Evolutionary conservation across 495 filamentous ascomycete genomes (phyloP).

Genomic region (Penicillium psychrofluorescens): DNA sequence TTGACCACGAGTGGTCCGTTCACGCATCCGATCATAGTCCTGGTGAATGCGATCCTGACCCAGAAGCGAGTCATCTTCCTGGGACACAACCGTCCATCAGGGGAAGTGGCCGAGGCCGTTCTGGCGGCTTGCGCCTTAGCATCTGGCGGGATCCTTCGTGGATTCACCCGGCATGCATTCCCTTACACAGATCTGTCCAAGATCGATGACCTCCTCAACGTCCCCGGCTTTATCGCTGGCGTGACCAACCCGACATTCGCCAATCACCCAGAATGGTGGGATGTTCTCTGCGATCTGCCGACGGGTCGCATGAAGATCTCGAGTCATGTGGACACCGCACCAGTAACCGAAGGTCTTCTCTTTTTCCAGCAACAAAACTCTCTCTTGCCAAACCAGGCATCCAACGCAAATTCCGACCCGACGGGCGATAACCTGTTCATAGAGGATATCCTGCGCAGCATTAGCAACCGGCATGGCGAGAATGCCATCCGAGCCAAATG

Average conservation of each 20-base stretch:
- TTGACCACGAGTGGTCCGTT: conserved; percentile 81
- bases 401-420: conserved; percentile 49
- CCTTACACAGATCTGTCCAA: conserved; percentile 98
- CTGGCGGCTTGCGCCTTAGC: conserved; percentile 88
- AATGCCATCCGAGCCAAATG: conserved; percentile 84
- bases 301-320: conserved; percentile 93
- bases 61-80: conserved; percentile 96
- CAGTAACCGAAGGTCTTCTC: conserved; percentile 69
- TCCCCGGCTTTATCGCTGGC: conserved; percentile 95
- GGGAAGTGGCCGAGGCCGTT: conserved; percentile 91
- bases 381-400: conserved; percentile 38
- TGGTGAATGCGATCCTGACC: conserved; percentile 66
- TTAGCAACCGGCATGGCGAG: conserved; percentile 80
- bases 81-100: conserved; percentile 88
- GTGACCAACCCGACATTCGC: conserved; percentile 97
- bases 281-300: conserved; percentile 87
- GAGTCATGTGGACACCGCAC: conserved; percentile 65
- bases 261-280: conserved; percentile 96
- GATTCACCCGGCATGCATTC: conserved; percentile 96
- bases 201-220: conserved; percentile 90
- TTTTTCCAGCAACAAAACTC: conserved; percentile 82
- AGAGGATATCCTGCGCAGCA: conserved; percentile 72
- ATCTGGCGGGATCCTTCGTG: conserved; percentile 87
- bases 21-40: conserved; percentile 48
- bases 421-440: conserved; percentile 90